Conservation (phyloP, 1,284 basidiomycete genomes). For the Papiliotrema nemorosa region DNA sequence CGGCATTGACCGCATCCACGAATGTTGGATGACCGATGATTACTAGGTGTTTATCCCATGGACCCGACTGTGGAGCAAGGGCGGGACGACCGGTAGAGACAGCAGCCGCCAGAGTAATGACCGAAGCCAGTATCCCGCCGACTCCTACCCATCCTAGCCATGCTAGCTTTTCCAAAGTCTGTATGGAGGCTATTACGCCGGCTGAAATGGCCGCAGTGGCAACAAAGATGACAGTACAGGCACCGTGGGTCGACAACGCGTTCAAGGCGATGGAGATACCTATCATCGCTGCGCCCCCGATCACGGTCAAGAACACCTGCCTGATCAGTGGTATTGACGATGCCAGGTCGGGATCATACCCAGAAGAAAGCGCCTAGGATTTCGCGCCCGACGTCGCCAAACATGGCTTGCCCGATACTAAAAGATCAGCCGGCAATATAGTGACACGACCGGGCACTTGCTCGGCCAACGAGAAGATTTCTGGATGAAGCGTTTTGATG, state of each 20-base stretch:
- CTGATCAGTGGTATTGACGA: not conserved
- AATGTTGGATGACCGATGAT: constrained; percentile 30
- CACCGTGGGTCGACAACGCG: constrained; percentile 39
- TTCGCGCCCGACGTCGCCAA: constrained; percentile 32
- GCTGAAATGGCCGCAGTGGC: constrained; percentile 33
- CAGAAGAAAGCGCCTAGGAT: constrained; percentile 30
- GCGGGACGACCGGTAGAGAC: constrained; percentile 44
- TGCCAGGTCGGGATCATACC: constrained; percentile 7
- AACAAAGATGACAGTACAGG: constrained; percentile 44
- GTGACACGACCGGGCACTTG: too few relatives aligned
- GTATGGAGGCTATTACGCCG: constrained; percentile 34
- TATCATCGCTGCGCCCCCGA: constrained; percentile 30
- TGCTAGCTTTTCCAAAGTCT: constrained; percentile 43
- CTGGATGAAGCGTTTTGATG: constrained; percentile 38
- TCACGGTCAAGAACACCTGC: constrained; percentile 10
- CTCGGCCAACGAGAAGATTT: constrained; percentile 30
- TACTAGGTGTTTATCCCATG: constrained; percentile 28
- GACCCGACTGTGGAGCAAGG: constrained; percentile 19
- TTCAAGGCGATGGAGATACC: constrained; percentile 46
- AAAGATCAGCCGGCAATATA: too few relatives aligned
- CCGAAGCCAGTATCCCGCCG: constrained; percentile 31
- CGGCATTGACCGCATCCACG: constrained; percentile 36
- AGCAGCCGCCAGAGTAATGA: constrained; percentile 45
- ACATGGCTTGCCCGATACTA: too few relatives aligned
- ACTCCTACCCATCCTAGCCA: constrained; percentile 44